A percentile compares a stretch with the other conserved stretches of the same genome.
phyloP scores from a whole-genome alignment of 2,329 filamentous ascomycete genomes.

The Xylariaceae sp. region DNA sequence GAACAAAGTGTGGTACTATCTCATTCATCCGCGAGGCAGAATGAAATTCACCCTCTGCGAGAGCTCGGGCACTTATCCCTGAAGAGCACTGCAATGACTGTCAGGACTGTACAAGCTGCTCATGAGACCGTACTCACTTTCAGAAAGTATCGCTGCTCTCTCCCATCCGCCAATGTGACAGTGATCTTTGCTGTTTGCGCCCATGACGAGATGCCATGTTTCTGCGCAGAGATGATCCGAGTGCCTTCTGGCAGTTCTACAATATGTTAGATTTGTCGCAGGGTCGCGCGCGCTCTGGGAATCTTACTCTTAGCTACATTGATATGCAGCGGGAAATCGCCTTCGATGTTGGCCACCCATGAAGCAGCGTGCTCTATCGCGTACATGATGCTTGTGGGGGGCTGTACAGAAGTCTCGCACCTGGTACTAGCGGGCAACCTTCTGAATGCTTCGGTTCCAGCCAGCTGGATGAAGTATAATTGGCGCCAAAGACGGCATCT shows the following conservation, averaged over 20 bases:
- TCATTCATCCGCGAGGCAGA: slow-evolving; percentile 9
- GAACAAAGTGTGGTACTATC: slow-evolving; percentile 5
- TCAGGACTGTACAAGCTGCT: not conserved
- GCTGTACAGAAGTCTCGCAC: too few relatives aligned
- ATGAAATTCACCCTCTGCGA: slow-evolving; percentile 11
- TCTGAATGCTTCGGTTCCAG: too few relatives aligned
- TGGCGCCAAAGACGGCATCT: too few relatives aligned
- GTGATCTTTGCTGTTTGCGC: slow-evolving; percentile 14
- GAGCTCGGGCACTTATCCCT: slow-evolving; percentile 5
- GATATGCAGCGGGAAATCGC: not conserved
- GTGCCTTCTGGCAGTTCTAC: slow-evolving; percentile 18
- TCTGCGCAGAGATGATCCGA: slow-evolving; percentile 10
- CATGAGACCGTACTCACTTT: slow-evolving; percentile 1
- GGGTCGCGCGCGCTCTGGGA: not conserved
- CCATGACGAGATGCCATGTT: slow-evolving; percentile 16
- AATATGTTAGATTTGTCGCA: not conserved
- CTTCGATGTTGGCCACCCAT: not conserved
- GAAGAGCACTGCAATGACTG: slow-evolving; percentile 2
- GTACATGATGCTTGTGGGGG: too few relatives aligned
- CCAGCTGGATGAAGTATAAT: too few relatives aligned
- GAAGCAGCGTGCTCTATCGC: too few relatives aligned
- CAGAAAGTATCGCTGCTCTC: slow-evolving; percentile 10
- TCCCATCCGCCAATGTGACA: slow-evolving; percentile 3
- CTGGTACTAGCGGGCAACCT: too few relatives aligned
- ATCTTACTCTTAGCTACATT: not conserved